phyloP scores from a whole-genome alignment of 345 rosid genomes.

The Brassica incana region DNA sequence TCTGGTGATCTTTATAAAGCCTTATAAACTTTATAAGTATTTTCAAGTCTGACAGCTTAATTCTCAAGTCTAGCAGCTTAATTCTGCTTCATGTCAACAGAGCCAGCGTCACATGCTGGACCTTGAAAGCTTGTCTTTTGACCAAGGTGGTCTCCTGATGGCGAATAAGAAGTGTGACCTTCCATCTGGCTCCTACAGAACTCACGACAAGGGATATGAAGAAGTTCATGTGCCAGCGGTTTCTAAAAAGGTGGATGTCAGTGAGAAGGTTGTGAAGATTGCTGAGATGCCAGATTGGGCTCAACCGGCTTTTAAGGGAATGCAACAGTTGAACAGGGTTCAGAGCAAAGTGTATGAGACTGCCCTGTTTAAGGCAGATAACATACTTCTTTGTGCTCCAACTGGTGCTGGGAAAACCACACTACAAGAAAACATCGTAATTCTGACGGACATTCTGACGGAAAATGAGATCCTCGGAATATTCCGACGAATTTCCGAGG shows the following conservation, averaged over 20 bases:
- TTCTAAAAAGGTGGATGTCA: slow-evolving; percentile 53
- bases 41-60: too few species aligned
- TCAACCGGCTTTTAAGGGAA: slow-evolving; percentile 85
- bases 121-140: slow-evolving; percentile 68
- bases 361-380: slow-evolving; percentile 74
- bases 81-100: too few species aligned
- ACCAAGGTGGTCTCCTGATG: slow-evolving; percentile 75
- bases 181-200: slow-evolving; percentile 71
- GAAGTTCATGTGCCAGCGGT: slow-evolving; percentile 93
- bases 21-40: too few species aligned
- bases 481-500: too few species aligned
- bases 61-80: too few species aligned
- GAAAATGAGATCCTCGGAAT: too few species aligned
- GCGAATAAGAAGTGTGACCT: slow-evolving; percentile 77
- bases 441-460: too few species aligned
- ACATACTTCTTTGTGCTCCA: slow-evolving; percentile 92
- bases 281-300: slow-evolving; percentile 92
- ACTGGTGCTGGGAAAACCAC: slow-evolving; percentile 77
- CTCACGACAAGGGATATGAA: slow-evolving; percentile 70
- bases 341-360: slow-evolving; percentile 91
- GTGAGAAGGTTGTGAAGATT: slow-evolving; percentile 78
- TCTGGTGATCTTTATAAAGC: too few species aligned
- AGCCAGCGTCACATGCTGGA: slow-evolving; percentile 70
- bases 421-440: too few species aligned
- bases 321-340: slow-evolving; percentile 89